Evolutionary conservation across 768 basidiomycete species (phyloP), one percentile per base, ranked within the genome.

Genomic region (Macrolepiota albuminosa): DNA sequence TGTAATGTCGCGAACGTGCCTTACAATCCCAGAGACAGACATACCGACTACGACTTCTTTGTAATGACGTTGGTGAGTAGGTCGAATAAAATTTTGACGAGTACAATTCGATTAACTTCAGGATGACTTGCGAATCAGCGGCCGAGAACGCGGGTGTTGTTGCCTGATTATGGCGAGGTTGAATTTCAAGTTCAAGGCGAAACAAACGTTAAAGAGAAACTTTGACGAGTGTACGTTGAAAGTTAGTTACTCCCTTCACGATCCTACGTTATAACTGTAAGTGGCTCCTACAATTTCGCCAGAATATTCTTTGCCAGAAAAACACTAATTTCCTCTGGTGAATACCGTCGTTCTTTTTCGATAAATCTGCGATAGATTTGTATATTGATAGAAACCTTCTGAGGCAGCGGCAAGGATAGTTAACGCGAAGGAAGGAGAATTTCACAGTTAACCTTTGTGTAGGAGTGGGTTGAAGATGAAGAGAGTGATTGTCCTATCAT

Each of bases 131-230:
- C 10, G 66, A 71, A 40, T 71, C 73, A 34, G 61, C 24, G 24
- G 67, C 63, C 8, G 56, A 61, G 54, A 66, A 53, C 13, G 37
- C 21, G 21, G 21, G 21, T 21, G 21, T 21, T 21, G 21, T 21
- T 21, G 21, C 21, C 21, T 21, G 21, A 21, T 21, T 21, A 21
- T 21, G 21, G 21, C 21, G 21, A 21, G 21, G 21, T 21, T 21
- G 21, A 21, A 21, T 21, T 21, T 21, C 21, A 21, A 26, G 9
- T 43, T 43, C 42, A 43, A 39, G 21, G 18, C 16, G 4, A 26
- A 26, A 24, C 7, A 47, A 42, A 29, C 42, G 21, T 36, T 52
- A 69, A 71, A 61, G 52, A 8, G 70, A 68, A 88, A 66, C 70
- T 7, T 65, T 64, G 48, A 72, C 63, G 11, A 75, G 50, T 0